Percentiles rank a stretch among this genome's conserved stretches.
Evolutionary conservation across 2,329 filamentous ascomycete genomes (phyloP).

Genomic region (Helicocarpus griseus): DNA sequence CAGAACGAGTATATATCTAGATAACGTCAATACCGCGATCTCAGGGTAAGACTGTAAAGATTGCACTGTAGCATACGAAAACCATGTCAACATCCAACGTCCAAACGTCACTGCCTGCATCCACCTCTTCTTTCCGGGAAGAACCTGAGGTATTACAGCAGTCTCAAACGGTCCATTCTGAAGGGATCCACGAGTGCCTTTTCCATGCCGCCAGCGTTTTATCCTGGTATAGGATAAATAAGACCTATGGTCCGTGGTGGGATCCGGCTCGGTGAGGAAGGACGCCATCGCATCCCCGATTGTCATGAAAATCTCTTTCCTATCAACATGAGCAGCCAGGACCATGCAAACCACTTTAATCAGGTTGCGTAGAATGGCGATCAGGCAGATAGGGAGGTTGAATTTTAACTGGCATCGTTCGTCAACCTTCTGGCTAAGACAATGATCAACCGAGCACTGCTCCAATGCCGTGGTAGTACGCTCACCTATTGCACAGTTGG

Average conservation of each 20-base stretch:
- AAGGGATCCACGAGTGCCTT: no score
- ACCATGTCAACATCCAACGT: background rate
- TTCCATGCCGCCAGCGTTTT: no score
- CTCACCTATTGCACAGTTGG: no score
- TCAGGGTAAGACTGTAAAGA: background rate
- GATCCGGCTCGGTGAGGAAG: slow-evolving; percentile 25
- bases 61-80: background rate
- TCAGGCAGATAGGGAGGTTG: slow-evolving; percentile 11
- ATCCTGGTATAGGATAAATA: slow-evolving; percentile 11
- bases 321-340: background rate
- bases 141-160: background rate
- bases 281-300: slow-evolving; percentile 30
- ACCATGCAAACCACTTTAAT: slow-evolving; percentile 5
- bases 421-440: slow-evolving; percentile 9
- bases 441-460: no score
- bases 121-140: background rate
- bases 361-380: slow-evolving; percentile 11
- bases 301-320: background rate
- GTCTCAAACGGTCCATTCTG: no score
- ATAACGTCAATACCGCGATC: background rate
- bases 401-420: slow-evolving; percentile 15
- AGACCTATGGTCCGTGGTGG: slow-evolving; percentile 17
- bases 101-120: background rate
- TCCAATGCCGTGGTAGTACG: no score
- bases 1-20: background rate